Base-by-base conservation (phyloP, 1,284 basidiomycete species). In the Leccinum variabile region DNA sequence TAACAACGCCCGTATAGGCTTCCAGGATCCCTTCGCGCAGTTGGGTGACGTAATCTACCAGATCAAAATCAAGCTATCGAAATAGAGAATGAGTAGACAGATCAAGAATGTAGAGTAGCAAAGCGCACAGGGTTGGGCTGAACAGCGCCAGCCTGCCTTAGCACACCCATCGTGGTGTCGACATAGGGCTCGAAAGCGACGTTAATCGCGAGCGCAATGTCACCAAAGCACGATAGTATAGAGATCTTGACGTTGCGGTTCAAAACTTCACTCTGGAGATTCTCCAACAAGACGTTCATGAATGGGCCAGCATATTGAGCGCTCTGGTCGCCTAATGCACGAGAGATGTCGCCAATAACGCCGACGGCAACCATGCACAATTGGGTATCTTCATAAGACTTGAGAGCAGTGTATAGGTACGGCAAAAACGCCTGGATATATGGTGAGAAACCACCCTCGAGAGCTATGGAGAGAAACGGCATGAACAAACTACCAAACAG, bases 171-270 rank as follows among this genome's bases (percentile, higher is more conserved):
- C 5, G 94, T 94, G 9, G 92, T 93, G 64, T 89, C 87, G 56
- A 98, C 82, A 77, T 92, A 99, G 1, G 95, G 95, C 71, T 93
- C 91, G 75, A 98, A 99, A 11, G 81, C 81, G 9, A 86, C 79
- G 1, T 94, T 95, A 66, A 98, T 91, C 1, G 97, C 96, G 25
- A 99, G 83, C 8, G 96, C 97, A 67, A 99, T 92, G 75, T 99
- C 97, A 41, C 97, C 97, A 72, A 99, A 99, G 77, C 94, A 95
- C 14, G 92, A 90, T 64, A 99, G 80, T 69, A 98, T 95, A 14
- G 92, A 90, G 52, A 98, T 97, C 84, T 99, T 99, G 73, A 98
- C 97, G 68, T 92, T 93, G 60, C 97, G 87, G 75, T 95, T 92
- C 63, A 99, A 82, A 44, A 94, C 88, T 0, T 96, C 90, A 69